Percentiles rank a stretch among this genome's conserved stretches.
phyloP scores from a whole-genome alignment of 2,329 filamentous ascomycete genomes.

The Xylaria sp. region DNA sequence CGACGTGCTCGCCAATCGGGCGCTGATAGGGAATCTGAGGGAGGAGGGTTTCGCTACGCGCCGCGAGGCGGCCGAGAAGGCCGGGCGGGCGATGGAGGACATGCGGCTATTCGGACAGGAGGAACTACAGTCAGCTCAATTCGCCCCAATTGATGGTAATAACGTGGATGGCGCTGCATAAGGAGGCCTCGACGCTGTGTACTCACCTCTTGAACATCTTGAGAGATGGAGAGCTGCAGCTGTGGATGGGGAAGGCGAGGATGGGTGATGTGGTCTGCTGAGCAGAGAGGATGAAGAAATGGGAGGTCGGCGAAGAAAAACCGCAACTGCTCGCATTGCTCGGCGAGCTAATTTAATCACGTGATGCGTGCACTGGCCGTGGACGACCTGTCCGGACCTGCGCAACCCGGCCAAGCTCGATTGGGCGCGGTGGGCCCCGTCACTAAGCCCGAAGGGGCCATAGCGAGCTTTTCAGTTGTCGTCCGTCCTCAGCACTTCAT shows the following conservation, averaged over 20 bases:
- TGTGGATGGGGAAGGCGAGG: constrained; percentile 64
- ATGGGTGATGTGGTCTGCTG: constrained; percentile 48
- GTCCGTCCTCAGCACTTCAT: not conserved
- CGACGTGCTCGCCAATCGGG: constrained; percentile 64
- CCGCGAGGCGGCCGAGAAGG: constrained; percentile 62
- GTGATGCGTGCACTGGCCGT: constrained; percentile 21
- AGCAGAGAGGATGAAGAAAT: constrained; percentile 38
- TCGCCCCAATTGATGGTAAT: constrained; percentile 59
- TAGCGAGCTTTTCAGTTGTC: not conserved
- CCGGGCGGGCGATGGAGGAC: constrained; percentile 65
- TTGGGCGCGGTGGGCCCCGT: not conserved
- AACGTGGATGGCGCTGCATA: constrained; percentile 41
- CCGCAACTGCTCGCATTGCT: constrained; percentile 30
- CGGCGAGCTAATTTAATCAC: constrained; percentile 31
- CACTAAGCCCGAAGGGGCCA: constrained; percentile 12
- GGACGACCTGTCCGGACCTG: constrained; percentile 12
- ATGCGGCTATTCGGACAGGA: constrained; percentile 61
- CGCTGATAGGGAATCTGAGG: constrained; percentile 61
- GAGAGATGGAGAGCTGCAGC: constrained; percentile 71
- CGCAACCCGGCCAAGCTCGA: constrained; percentile 12
- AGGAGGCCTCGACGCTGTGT: constrained; percentile 39
- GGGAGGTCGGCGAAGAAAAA: constrained; percentile 35
- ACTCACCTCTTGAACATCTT: constrained; percentile 86
- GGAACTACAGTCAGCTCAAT: constrained; percentile 53
- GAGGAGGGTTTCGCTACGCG: constrained; percentile 62